Base-by-base conservation (phyloP, 2,329 filamentous ascomycete species). In the Trichophyton verrucosum region DNA sequence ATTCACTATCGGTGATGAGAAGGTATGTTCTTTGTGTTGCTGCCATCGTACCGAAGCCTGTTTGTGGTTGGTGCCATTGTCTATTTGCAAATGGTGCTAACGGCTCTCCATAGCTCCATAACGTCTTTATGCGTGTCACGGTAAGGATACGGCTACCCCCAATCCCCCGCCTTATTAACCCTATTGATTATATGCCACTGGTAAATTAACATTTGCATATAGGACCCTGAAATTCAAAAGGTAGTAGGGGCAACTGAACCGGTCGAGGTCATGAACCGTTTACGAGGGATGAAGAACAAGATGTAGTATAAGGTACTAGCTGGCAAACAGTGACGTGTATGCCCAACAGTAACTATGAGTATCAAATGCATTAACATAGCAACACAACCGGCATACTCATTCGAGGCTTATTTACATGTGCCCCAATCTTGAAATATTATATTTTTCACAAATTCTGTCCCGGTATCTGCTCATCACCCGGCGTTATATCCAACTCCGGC, bases 1-100 rank as follows among this genome's bases (percentile, higher is more conserved):
- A 70, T 97, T 96, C 68, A 99, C 92, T 0, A 97, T 99, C 74
- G 91, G 87, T 0, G 91, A 99, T 70, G 94, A 99, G 76, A 97
- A 97, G 86, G 89, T 89, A 74, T 61, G 36, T 24, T 17, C 30
- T 30, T 55, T 33, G 30, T 33, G n/a, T 24, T 55, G 20, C 51
- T 17, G 4, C 11, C 46, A 13, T 20, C 33, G n/a, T 36, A 20
- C n/a, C 30, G 15, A 55, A 15, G 11, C 8, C n/a, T 55, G 27
- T 9, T 30, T 13, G 17, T 55, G 13, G 15, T 36, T 33, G 6
- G 51, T n/a, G 13, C 15, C 17, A 36, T 36, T 55, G 11, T 27
- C n/a, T 20, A 55, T 55, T 3, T 36, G 27, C 61, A 53, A 55
- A 55, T 33, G 20, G 13, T 38, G 22, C 55, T 47, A 30, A 42